phyloP scores from a whole-genome alignment of 2,329 filamentous ascomycete species.

The Trichoderma koningiopsis region DNA sequence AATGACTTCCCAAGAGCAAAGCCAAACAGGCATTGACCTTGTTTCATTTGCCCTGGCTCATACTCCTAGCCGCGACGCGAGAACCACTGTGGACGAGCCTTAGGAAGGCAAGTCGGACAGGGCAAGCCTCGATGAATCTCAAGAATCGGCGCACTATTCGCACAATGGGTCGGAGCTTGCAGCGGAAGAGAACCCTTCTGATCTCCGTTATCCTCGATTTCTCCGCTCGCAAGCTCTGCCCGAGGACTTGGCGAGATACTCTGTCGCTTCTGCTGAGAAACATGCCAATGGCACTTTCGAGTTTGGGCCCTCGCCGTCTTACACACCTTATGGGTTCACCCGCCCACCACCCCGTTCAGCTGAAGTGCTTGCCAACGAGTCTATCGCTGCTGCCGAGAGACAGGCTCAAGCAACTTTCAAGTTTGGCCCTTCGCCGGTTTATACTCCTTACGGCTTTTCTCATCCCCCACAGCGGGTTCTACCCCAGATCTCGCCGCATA shows the following conservation, averaged over 20 bases:
- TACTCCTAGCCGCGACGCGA: slow-evolving; percentile 20
- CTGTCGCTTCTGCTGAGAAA: background rate
- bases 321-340: background rate
- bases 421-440: background rate
- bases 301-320: background rate
- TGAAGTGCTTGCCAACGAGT: background rate
- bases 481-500: background rate
- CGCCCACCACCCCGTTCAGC: background rate
- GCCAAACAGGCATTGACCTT: background rate
- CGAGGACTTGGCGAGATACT: background rate
- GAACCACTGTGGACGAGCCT: slow-evolving; percentile 17
- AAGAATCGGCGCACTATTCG: background rate
- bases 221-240: background rate
- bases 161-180: background rate
- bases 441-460: background rate
- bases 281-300: background rate
- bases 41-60: slow-evolving; percentile 20
- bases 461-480: background rate
- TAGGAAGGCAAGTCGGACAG: slow-evolving; percentile 28
- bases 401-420: background rate
- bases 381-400: background rate
- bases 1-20: background rate
- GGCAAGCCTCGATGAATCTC: background rate
- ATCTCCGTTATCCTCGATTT: background rate
- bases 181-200: background rate